Percentiles rank a stretch among this genome's conserved stretches.
Evolutionary conservation across 495 filamentous ascomycete species (phyloP).

Genomic region (Massariosphaeria phaeospora): DNA sequence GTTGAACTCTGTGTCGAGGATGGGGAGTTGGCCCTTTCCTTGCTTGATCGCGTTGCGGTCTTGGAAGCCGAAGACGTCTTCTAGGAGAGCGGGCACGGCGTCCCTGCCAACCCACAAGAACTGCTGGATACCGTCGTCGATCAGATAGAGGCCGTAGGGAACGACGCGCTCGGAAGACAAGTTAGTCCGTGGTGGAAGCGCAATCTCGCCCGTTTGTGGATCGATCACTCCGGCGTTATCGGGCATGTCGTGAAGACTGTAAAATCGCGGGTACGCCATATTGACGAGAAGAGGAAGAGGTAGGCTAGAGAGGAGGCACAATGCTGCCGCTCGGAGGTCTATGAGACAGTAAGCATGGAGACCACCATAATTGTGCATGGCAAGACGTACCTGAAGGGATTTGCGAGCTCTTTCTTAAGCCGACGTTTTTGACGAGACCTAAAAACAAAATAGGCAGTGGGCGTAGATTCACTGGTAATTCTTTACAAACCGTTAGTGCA

Average conservation of each 20-base stretch:
- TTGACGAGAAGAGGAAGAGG: slow-evolving; percentile 56
- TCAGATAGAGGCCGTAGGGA: slow-evolving; percentile 93
- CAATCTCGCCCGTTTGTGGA: slow-evolving; percentile 76
- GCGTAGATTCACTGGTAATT: slow-evolving; percentile 88
- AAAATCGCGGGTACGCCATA: slow-evolving; percentile 71
- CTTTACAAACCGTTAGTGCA: no score
- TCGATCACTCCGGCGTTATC: slow-evolving; percentile 84
- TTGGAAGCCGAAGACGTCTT: slow-evolving; percentile 81
- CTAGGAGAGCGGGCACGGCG: slow-evolving; percentile 79
- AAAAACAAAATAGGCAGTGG: slow-evolving; percentile 86
- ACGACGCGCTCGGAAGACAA: slow-evolving; percentile 81
- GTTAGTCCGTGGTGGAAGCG: slow-evolving; percentile 79
- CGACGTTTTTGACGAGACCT: slow-evolving; percentile 92
- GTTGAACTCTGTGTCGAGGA: slow-evolving; percentile 93
- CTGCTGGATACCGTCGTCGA: slow-evolving; percentile 95
- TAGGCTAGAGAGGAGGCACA: slow-evolving; percentile 87
- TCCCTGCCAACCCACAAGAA: slow-evolving; percentile 97
- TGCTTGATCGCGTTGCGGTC: slow-evolving; percentile 79
- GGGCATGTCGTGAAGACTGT: slow-evolving; percentile 74
- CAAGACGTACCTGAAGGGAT: slow-evolving; percentile 61
- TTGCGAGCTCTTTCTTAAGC: slow-evolving; percentile 88
- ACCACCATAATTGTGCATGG: no score
- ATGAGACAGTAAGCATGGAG: no score
- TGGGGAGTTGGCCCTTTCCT: slow-evolving; percentile 80
- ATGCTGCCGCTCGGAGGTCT: slow-evolving; percentile 90